Evolutionary conservation across 2,329 filamentous ascomycete genomes (phyloP), one percentile per base, ranked within the genome.

Genomic region (Penicillium sp.): DNA sequence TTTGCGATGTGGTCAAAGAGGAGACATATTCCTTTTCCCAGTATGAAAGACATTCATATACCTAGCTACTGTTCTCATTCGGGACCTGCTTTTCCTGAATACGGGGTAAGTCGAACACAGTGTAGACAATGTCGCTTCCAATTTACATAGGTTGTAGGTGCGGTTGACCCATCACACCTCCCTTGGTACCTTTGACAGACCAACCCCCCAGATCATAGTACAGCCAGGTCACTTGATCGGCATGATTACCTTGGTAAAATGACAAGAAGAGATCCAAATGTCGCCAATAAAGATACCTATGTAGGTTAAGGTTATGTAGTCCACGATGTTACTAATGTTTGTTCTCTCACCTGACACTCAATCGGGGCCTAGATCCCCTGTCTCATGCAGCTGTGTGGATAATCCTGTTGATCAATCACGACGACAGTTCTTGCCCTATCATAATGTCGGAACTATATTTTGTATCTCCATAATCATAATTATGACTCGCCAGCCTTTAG

Each of bases 121-220:
- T 29, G 42, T 42, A 59, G 51, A 50, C 43, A 56, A 57, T 61
- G 60, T 41, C 58, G 58, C 17, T 43, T 25, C 21, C 9, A 27
- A n/a, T 53, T 55, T 53, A 25, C 60, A 60, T 29, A 58, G 54
- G 25, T 58, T 48, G 56, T 61, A 63, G 55, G 51, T 52, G 12
- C 55, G 58, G 37, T 64, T 56, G 12, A 52, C 54, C 58, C 61
- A 33, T 62, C 58, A 42, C 62, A 62, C 54, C 59, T 62, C 56
- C 58, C 62, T 37, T 62, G 62, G 29, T 58, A 56, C 41, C 56
- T 58, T 47, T 58, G 53, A 40, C 60, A 63, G 46, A 55, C 55
- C 41, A 64, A 57, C 48, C 62, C 61, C 23, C 56, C 56, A 45
- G 10, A 45, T 15, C 27, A 23, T 42, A 50, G 27, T 4, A 35